These are phyloP conservation scores for Ganoderma lingzhi DNA, from an alignment of 1,284 basidiomycete genomes.

Conservation along the genomic window DNA sequence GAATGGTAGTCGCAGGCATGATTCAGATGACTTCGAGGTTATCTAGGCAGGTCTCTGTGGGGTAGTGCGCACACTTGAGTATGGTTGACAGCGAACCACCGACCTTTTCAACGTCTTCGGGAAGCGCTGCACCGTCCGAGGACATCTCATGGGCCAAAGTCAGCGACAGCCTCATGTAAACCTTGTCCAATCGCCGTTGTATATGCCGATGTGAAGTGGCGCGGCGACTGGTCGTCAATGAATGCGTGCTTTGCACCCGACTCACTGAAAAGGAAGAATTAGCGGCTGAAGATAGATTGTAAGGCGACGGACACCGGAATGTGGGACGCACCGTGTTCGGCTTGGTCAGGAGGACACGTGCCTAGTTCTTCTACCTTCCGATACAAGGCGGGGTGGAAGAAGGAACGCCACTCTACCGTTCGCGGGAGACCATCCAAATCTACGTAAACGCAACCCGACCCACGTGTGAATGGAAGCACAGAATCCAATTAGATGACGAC, in stretches of 20 bases:
- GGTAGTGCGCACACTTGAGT: not conserved
- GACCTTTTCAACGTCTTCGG: not conserved
- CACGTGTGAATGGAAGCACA: not conserved
- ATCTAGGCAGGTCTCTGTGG: not conserved
- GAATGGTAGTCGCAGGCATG: constrained; percentile 24
- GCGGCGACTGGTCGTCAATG: not conserved
- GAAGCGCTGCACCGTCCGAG: not conserved
- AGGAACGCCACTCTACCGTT: not conserved
- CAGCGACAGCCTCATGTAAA: constrained; percentile 1
- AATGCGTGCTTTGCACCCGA: constrained; percentile 2
- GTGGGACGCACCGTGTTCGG: constrained; percentile 4
- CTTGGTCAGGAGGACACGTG: not conserved
- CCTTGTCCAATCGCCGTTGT: not conserved
- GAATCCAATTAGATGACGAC: not conserved
- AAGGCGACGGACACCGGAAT: not conserved
- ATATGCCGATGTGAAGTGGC: constrained; percentile 2
- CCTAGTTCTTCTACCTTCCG: not conserved
- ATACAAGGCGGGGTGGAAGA: not conserved
- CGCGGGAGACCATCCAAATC: not conserved
- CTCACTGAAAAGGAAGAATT: not conserved
- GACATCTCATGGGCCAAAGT: not conserved
- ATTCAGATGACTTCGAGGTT: not conserved
- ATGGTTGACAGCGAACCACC: constrained; percentile 5
- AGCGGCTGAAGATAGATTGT: not conserved
- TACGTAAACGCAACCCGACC: not conserved